Conservation (phyloP, 768 basidiomycete species). For the Podaxis carcinomalis region DNA sequence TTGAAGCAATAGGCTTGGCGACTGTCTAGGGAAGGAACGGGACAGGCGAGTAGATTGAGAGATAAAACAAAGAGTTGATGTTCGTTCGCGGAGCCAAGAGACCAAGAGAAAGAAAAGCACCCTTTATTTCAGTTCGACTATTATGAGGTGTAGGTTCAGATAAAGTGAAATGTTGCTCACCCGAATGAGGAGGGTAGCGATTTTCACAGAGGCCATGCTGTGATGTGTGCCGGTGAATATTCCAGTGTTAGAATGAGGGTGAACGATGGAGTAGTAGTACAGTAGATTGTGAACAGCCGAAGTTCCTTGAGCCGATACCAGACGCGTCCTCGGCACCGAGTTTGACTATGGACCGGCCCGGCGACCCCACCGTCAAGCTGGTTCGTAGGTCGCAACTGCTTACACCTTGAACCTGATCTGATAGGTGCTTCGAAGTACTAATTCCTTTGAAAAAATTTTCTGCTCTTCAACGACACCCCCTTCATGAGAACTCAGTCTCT, state of each 20-base stretch:
- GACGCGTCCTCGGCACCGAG: not conserved
- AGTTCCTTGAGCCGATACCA: not conserved
- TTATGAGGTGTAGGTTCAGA: not conserved
- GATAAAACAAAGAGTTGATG: not conserved
- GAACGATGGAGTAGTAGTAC: not conserved
- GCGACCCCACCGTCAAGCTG: not conserved
- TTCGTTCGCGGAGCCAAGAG: not conserved
- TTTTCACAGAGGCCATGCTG: slow-evolving; percentile 13
- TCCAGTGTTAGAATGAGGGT: not conserved
- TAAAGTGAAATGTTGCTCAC: not conserved
- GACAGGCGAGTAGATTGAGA: not conserved
- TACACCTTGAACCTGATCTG: not conserved
- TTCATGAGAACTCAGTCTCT: not conserved
- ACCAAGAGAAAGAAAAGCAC: not conserved
- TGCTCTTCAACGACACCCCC: not conserved
- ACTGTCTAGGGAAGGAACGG: slow-evolving; percentile 47
- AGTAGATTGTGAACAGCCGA: not conserved
- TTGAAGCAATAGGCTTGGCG: slow-evolving; percentile 74
- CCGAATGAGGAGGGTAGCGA: slow-evolving; percentile 12
- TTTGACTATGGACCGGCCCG: not conserved
- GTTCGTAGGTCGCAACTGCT: not conserved
- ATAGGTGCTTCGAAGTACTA: not conserved
- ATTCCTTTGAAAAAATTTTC: not conserved
- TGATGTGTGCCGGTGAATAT: no score
- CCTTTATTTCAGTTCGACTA: slow-evolving; percentile 10